Evolutionary conservation across 805 yeast species (phyloP), one percentile per base, ranked within the genome.

Genomic region (Yarrowia osloensis): DNA sequence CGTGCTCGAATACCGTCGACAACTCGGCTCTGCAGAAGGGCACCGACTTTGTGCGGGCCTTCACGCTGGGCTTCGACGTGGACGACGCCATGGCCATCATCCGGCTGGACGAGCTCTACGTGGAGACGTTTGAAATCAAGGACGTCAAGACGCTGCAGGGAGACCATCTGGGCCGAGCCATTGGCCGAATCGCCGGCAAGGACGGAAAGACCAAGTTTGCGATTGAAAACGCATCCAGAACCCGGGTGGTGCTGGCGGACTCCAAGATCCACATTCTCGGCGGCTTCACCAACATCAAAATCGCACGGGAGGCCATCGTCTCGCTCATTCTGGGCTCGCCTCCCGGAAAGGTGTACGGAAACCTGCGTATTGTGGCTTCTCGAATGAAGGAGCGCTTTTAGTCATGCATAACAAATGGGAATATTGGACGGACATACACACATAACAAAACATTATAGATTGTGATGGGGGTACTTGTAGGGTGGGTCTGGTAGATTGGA

Each of bases 151-250:
- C 98, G 4, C 81, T 95, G 72, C 87, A 86, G 31, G 99, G 98
- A 29, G 99, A 95, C 79, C 99, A 95, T 85, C 82, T 95, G 76
- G 89, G 97, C 65, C 88, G 99, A 84, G 99, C 99, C 8, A 95
- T 95, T 77, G 99, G 99, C 75, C 91, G 99, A 84, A 95, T 95
- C 78, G 99, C 99, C 15, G 99, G 99, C 78, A 96, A 95, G 76
- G 99, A 95, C 76, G 99, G 99, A 75, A 94, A 93, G 79, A 95
- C 98, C 70, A 95, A 94, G 81, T 95, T 94, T 78, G 98, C 99
- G 35, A 95, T 95, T 75, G 99, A 95, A 79, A 95, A 95, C 76
- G 98, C 99, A 19, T 94, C 98, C 24, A 86, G 98, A 80, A 95
- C 99, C 13, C 89, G 99, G 82, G 93, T 95, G 49, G 99, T 95